Conservation (phyloP, 179 eudicot genomes). For the Silene coronaria region DNA sequence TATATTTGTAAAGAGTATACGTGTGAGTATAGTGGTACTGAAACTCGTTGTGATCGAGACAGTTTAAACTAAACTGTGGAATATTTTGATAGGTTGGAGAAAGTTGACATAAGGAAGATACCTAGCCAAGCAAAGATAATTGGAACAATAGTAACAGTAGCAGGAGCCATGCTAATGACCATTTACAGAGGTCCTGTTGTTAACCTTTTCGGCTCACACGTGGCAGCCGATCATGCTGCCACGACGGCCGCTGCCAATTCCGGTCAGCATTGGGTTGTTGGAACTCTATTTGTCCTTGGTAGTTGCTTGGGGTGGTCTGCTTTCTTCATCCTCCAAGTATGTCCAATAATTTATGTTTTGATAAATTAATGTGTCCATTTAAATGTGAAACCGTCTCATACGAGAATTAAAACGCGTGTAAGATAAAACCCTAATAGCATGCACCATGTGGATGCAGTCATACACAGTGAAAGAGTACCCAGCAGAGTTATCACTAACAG, state of each 20-base stretch:
- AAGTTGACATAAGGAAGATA: slow-evolving; percentile 53
- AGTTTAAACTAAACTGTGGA: too few relatives aligned
- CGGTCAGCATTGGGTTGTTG: slow-evolving; percentile 58
- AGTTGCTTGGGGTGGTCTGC: slow-evolving; percentile 63
- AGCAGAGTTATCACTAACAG: slow-evolving; percentile 47
- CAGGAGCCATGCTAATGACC: slow-evolving; percentile 88
- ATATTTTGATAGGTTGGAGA: slow-evolving; percentile 52
- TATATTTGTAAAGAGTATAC: too few relatives aligned
- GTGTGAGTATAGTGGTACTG: too few relatives aligned
- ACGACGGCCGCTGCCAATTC: slow-evolving; percentile 23
- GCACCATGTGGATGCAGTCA: slow-evolving; percentile 33
- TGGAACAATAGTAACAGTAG: slow-evolving; percentile 69
- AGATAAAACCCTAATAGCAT: neutral
- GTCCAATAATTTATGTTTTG: neutral
- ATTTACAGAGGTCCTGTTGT: slow-evolving; percentile 75
- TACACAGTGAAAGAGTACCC: slow-evolving; percentile 58
- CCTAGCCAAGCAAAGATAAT: slow-evolving; percentile 63
- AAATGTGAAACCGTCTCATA: neutral
- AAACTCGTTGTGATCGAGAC: too few relatives aligned
- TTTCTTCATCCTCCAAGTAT: slow-evolving; percentile 74
- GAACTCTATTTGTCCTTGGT: slow-evolving; percentile 50
- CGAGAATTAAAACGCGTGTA: neutral
- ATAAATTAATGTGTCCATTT: too few relatives aligned
- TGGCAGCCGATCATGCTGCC: slow-evolving; percentile 21
- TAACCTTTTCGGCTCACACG: slow-evolving; percentile 39